phyloP scores from a whole-genome alignment of 192 early-diverging fungal genomes.

The Linnemannia exigua region DNA sequence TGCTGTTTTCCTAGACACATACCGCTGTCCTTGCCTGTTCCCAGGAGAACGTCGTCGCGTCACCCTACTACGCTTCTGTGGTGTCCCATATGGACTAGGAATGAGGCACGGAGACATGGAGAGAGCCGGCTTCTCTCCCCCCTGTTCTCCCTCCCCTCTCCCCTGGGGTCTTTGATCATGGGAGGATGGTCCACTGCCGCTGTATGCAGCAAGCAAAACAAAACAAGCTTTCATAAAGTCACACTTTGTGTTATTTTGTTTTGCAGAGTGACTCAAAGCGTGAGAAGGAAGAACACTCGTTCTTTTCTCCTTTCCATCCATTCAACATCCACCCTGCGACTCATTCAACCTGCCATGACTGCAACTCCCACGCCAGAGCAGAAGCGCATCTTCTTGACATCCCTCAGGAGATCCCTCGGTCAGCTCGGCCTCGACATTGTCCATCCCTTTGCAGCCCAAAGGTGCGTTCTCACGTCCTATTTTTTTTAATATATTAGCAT shows the following conservation, averaged over 20 bases:
- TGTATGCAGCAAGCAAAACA: too few species aligned
- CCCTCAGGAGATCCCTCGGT: slow-evolving; percentile 30
- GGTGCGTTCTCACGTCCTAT: neutral
- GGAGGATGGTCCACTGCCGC: too few species aligned
- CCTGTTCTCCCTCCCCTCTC: too few species aligned
- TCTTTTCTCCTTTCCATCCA: neutral
- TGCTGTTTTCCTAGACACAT: neutral
- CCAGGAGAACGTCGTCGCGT: too few species aligned
- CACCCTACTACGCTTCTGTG: too few species aligned
- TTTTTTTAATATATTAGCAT: neutral
- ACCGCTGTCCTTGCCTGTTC: too few species aligned
- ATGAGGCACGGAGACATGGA: too few species aligned
- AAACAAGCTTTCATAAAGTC: too few species aligned
- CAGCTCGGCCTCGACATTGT: slow-evolving; percentile 49
- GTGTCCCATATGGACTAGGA: too few species aligned
- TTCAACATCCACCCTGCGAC: neutral
- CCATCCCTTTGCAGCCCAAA: slow-evolving; percentile 53
- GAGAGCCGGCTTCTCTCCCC: too few species aligned
- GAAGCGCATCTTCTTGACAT: slow-evolving; percentile 40
- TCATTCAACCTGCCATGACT: slow-evolving; percentile 17
- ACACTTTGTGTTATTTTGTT: neutral
- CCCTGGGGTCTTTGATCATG: too few species aligned
- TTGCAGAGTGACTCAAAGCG: neutral
- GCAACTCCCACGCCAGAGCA: slow-evolving; percentile 21
- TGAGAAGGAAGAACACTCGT: neutral